A percentile compares a stretch with the other conserved stretches of the same genome.
Conservation (phyloP, 805 yeast species). For the Priceomyces castillae region DNA sequence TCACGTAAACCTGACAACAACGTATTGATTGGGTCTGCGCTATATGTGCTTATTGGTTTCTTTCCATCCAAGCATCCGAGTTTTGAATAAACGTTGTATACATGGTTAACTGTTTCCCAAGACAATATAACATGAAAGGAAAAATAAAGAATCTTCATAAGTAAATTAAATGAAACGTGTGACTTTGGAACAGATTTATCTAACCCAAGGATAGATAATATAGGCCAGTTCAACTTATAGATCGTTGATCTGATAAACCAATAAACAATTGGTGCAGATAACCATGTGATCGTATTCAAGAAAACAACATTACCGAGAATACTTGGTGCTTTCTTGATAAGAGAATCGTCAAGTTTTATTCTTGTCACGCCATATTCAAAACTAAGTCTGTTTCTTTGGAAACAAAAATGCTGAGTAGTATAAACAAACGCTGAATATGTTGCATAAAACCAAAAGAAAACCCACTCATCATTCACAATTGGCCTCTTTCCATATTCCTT, state of each 20-base stretch:
- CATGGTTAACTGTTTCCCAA: slow-evolving; percentile 58
- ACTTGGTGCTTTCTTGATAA: slow-evolving; percentile 23
- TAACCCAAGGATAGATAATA: slow-evolving; percentile 29
- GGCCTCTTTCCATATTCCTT: slow-evolving; percentile 40
- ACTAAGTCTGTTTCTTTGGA: slow-evolving; percentile 54
- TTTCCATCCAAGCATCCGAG: slow-evolving; percentile 71
- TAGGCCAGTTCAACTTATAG: slow-evolving; percentile 34
- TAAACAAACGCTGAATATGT: slow-evolving; percentile 43
- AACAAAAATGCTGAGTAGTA: slow-evolving; percentile 47
- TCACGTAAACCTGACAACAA: slow-evolving; percentile 62
- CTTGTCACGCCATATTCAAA: slow-evolving; percentile 45
- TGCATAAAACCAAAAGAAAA: slow-evolving; percentile 50
- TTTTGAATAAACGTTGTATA: slow-evolving; percentile 63
- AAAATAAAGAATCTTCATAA: slow-evolving; percentile 26
- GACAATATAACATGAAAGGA: slow-evolving; percentile 35
- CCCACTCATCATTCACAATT: slow-evolving; percentile 41
- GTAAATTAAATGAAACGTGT: slow-evolving; percentile 28
- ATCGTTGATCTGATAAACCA: slow-evolving; percentile 38
- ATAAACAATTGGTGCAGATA: slow-evolving; percentile 40
- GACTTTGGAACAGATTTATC: slow-evolving; percentile 42
- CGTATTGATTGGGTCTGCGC: slow-evolving; percentile 62
- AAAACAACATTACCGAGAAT: slow-evolving; percentile 39
- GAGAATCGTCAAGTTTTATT: slow-evolving; percentile 35
- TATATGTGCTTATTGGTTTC: slow-evolving; percentile 55
- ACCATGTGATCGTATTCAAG: slow-evolving; percentile 25